Evolutionary conservation across 225 moss, liverwort and hornwort genomes (phyloP), one percentile per base, ranked within the genome.

Genomic region (Pleurozium schreberi): DNA sequence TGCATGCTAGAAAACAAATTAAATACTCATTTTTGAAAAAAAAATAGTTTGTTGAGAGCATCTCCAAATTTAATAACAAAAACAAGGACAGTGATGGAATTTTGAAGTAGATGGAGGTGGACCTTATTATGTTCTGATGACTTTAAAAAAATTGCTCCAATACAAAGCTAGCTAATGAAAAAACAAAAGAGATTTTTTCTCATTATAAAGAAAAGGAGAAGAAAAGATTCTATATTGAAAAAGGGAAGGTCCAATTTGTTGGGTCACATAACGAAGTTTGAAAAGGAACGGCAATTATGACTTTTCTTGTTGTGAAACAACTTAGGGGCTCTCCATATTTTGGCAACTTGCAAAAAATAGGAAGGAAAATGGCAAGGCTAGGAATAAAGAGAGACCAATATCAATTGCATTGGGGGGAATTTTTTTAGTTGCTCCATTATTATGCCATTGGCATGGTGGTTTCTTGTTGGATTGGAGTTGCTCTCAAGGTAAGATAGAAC

Each of bases 81-180:
- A 38, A 38, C 3, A 38, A 0, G 5, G 67, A 67, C 7, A 68
- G n/a, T 68, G n/a, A 0, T 0, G 0, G 0, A 68, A n/a, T 38
- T 68, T 68, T 68, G n/a, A 68, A 67, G 6, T 38, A 2, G 65
- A 34, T 0, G 13, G 7, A n/a, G 0, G 7, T n/a, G 4, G 7
- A 68, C 12, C 7, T n/a, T 22, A 68, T n/a, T n/a, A 1, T 2
- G 0, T 12, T 68, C 7, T 0, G 0, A 1, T 12, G 4, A n/a
- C 8, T n/a, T 22, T n/a, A 3, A 2, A 23, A 23, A n/a, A 13
- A n/a, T 68, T n/a, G 8, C 0, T 0, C 1, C 12, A 68, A 68
- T 68, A 18, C 7, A 23, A 40, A 69, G 13, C 6, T 0, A 13
- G 1, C 2, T n/a, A 68, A 69, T 68, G 7, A 7, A n/a, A 68